phyloP scores from a whole-genome alignment of 306 rosid genomes.

The Ochetophila trinervis region DNA sequence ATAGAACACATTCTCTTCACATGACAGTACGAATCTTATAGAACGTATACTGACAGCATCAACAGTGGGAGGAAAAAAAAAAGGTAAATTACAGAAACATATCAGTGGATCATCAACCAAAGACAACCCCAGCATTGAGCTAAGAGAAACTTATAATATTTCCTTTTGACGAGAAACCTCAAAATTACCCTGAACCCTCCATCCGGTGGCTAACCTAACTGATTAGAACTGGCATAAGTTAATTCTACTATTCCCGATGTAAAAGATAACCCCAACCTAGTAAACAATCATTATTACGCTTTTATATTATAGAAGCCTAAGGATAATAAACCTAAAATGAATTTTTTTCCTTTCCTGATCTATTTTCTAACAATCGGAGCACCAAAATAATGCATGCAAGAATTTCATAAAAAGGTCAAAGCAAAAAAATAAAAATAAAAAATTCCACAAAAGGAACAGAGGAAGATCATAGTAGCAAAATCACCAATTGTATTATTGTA shows the following conservation, averaged over 20 bases:
- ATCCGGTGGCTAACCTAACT: no score
- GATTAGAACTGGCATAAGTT: no score
- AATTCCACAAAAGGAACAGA: neutral
- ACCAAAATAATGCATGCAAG: conserved; percentile 1
- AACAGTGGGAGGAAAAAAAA: neutral
- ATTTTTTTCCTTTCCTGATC: neutral
- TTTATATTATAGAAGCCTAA: no score
- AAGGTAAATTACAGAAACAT: neutral
- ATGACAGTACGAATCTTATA: neutral
- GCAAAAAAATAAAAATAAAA: no score
- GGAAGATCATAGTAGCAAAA: neutral
- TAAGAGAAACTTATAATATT: neutral
- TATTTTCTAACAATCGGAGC: neutral
- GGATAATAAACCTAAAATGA: neutral
- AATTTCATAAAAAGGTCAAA: neutral
- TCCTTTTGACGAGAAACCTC: no score
- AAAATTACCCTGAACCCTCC: no score
- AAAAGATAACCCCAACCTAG: no score
- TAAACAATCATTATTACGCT: no score
- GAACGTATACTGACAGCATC: neutral
- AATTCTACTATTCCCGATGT: no score
- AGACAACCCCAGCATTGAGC: neutral
- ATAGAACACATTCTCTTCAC: neutral
- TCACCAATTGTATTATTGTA: neutral
- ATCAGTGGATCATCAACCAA: neutral